Conservation (phyloP, 495 filamentous ascomycete genomes). For the Penicillium flavigenum region DNA sequence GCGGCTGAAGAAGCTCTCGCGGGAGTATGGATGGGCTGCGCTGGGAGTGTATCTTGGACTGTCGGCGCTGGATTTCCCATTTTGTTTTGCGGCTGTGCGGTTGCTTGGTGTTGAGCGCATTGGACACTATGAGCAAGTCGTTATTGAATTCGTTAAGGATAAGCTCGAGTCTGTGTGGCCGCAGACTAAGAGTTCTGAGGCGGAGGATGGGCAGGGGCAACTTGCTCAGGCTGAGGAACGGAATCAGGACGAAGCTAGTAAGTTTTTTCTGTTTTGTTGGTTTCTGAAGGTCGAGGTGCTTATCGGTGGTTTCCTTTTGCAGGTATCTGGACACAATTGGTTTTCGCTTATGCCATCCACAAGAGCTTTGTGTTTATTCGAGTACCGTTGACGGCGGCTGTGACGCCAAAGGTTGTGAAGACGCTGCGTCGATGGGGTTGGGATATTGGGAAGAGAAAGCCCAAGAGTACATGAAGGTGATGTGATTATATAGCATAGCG, state of each 20-base stretch:
- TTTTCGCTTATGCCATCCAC: constrained; percentile 93
- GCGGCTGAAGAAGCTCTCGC: constrained; percentile 75
- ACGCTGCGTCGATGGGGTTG: constrained; percentile 80
- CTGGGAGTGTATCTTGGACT: constrained; percentile 85
- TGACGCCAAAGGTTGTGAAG: constrained; percentile 90
- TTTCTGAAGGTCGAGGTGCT: not conserved
- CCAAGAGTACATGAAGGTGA: constrained; percentile 38
- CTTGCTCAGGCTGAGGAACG: constrained; percentile 34
- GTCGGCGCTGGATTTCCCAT: constrained; percentile 86
- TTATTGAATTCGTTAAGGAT: constrained; percentile 40
- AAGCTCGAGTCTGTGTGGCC: constrained; percentile 33
- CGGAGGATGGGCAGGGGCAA: constrained; percentile 16
- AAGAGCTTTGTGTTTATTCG: constrained; percentile 97
- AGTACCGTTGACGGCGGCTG: constrained; percentile 82
- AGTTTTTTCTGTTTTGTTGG: constrained; percentile 22
- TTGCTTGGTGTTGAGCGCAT: constrained; percentile 81
- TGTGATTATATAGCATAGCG: constrained; percentile 33
- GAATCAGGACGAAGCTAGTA: constrained; percentile 53
- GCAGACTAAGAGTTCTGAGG: constrained; percentile 14
- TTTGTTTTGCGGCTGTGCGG: constrained; percentile 87
- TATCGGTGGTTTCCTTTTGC: constrained; percentile 1
- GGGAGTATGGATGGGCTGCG: constrained; percentile 93
- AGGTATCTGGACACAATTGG: constrained; percentile 86
- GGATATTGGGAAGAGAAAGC: constrained; percentile 65
- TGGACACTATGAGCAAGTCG: constrained; percentile 57